These are phyloP conservation scores for Penicillium occitanis DNA, from an alignment of 2,329 filamentous ascomycete species.

Conservation along the genomic window DNA sequence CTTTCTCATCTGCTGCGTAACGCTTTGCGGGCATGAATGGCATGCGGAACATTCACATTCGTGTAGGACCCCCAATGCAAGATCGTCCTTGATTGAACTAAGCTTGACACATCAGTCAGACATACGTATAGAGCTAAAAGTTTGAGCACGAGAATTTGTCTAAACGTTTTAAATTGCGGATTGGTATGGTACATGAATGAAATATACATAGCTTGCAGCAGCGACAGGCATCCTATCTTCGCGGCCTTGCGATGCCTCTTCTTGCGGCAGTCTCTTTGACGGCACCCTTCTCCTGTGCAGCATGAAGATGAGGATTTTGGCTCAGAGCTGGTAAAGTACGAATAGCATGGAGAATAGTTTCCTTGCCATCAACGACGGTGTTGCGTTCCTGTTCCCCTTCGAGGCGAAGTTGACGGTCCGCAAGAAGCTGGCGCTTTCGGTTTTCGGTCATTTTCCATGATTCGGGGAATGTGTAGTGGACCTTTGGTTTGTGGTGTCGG, in stretches of 20 bases:
- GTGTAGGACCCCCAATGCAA: too few species aligned
- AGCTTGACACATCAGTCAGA: too few species aligned
- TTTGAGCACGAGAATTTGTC: not conserved
- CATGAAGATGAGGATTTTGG: conserved; percentile 30
- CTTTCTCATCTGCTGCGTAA: not conserved
- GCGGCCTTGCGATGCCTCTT: conserved; percentile 2
- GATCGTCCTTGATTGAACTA: not conserved
- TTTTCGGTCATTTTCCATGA: conserved; percentile 77
- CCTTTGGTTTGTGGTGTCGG: conserved; percentile 73
- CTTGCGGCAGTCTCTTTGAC: conserved; percentile 26
- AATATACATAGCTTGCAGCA: not conserved
- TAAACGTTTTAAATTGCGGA: conserved; percentile 6
- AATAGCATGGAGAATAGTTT: conserved; percentile 39
- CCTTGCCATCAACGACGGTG: conserved; percentile 55
- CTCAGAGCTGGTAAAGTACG: conserved; percentile 35
- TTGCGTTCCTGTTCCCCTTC: conserved; percentile 59
- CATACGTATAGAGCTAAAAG: not conserved
- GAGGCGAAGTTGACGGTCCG: conserved; percentile 54
- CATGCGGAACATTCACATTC: too few species aligned
- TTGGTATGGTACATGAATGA: conserved; percentile 20
- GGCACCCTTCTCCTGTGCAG: conserved; percentile 29
- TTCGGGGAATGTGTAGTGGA: conserved; percentile 70
- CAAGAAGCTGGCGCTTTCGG: conserved; percentile 65
- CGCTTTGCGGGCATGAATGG: too few species aligned
- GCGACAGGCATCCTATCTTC: conserved; percentile 9